Evolutionary conservation across 495 filamentous ascomycete species (phyloP).

Genomic region (Neurospora sp.): DNA sequence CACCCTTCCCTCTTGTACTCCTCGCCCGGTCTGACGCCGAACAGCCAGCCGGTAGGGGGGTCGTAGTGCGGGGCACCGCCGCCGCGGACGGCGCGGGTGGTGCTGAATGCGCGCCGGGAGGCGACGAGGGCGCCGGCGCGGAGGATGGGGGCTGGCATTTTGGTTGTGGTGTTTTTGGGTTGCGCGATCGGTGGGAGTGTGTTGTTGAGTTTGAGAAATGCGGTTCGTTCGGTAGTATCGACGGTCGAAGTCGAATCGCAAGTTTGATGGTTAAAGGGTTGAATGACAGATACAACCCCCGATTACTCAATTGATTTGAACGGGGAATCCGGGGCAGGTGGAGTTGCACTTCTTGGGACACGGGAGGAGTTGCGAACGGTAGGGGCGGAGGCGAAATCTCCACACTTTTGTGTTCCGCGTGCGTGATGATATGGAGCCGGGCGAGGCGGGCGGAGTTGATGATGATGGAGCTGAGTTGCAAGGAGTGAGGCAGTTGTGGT

Average conservation of each 20-base stretch:
- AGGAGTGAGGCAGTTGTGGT: background rate
- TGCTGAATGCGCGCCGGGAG: slow-evolving; percentile 21
- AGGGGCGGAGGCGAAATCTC: background rate
- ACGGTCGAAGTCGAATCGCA: too few relatives aligned
- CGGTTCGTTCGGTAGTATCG: too few relatives aligned
- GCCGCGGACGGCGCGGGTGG: slow-evolving; percentile 22
- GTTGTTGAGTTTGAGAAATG: too few relatives aligned
- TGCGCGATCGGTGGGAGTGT: background rate
- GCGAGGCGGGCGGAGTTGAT: background rate
- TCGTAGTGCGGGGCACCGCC: slow-evolving; percentile 76
- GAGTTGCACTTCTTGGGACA: background rate
- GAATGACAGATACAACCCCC: background rate
- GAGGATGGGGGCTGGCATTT: background rate
- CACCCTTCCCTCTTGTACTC: slow-evolving; percentile 93
- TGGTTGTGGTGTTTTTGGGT: background rate
- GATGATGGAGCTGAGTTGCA: background rate
- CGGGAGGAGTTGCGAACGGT: background rate
- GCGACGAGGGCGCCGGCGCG: slow-evolving; percentile 4
- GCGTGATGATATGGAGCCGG: background rate
- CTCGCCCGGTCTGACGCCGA: slow-evolving; percentile 82
- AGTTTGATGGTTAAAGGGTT: too few relatives aligned
- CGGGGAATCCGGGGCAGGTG: background rate
- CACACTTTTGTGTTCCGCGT: background rate
- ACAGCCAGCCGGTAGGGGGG: slow-evolving; percentile 83
- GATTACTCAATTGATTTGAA: background rate